Evolutionary conservation across 2,329 filamentous ascomycete species (phyloP).

Genomic region (Scytalidium lignicola): DNA sequence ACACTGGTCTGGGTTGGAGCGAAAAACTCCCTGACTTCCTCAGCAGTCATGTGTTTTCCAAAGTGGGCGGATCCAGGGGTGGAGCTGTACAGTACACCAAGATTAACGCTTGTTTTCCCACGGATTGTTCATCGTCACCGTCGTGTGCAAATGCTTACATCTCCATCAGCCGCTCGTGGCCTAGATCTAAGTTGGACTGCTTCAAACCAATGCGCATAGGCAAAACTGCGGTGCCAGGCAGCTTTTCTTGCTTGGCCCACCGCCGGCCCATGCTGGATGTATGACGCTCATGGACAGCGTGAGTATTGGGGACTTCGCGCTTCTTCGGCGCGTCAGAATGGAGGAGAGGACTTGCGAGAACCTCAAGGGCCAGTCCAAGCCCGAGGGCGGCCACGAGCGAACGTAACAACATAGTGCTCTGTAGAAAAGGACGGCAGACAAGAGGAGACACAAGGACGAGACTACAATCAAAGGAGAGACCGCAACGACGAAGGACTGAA

Average conservation of each 20-base stretch:
- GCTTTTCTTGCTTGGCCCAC: slow-evolving; percentile 1
- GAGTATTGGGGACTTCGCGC: background rate
- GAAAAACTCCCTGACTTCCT: slow-evolving; percentile 36
- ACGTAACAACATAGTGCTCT: background rate
- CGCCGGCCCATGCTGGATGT: background rate
- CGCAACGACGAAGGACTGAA: background rate
- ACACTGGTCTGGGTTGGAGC: slow-evolving; percentile 38
- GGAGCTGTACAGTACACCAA: slow-evolving; percentile 9
- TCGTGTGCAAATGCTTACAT: slow-evolving; percentile 15
- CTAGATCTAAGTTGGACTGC: slow-evolving; percentile 18
- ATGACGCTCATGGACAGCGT: background rate
- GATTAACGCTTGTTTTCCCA: background rate
- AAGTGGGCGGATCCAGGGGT: slow-evolving; percentile 25
- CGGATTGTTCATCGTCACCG: background rate
- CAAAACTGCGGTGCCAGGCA: slow-evolving; percentile 9
- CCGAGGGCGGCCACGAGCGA: background rate
- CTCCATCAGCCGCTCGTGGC: slow-evolving; percentile 25
- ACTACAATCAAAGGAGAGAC: background rate
- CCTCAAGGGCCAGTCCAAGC: background rate
- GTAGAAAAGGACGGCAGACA: background rate
- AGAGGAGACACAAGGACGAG: background rate
- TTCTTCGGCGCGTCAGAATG: background rate
- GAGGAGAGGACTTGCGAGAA: background rate
- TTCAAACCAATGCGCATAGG: slow-evolving; percentile 15
- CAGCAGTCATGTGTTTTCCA: slow-evolving; percentile 40